A percentile compares a stretch with the other conserved stretches of the same genome.
Evolutionary conservation across 2,329 filamentous ascomycete genomes (phyloP).

Genomic region (Talaromyces islandicus): DNA sequence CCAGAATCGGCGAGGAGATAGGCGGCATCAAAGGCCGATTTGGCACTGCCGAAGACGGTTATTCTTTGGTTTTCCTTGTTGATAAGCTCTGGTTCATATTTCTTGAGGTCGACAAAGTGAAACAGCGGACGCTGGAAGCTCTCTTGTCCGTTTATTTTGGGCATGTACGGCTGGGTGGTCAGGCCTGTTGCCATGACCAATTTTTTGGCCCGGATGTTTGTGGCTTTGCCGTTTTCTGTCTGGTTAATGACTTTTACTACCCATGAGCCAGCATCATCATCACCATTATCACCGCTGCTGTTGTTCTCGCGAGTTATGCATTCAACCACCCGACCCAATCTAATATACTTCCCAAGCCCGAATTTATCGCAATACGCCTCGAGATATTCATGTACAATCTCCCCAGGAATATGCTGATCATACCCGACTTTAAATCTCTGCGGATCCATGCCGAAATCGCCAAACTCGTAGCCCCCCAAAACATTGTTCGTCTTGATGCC

Average conservation of each 20-base stretch:
- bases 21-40: conserved; percentile 59
- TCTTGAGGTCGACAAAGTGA: conserved; percentile 51
- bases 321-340: conserved; percentile 13
- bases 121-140: conserved; percentile 51
- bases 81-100: conserved; percentile 25
- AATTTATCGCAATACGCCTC: conserved; percentile 50
- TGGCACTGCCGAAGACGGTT: conserved; percentile 54
- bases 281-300: neutral
- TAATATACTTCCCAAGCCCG: conserved; percentile 43
- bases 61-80: conserved; percentile 24
- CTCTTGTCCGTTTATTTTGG: conserved; percentile 44
- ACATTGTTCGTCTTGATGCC: conserved; percentile 70
- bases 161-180: conserved; percentile 53
- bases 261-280: neutral
- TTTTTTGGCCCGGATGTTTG: conserved; percentile 33
- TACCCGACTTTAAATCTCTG: conserved; percentile 44
- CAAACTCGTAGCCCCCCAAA: conserved; percentile 65
- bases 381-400: conserved; percentile 53
- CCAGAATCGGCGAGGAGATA: conserved; percentile 52
- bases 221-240: conserved; percentile 1
- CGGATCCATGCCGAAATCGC: conserved; percentile 64
- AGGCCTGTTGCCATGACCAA: conserved; percentile 59
- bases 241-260: neutral
- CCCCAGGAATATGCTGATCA: conserved; percentile 56
- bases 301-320: neutral